Conservation (phyloP, 202 grass and related monocot species). For the Dendrocalamus latiflorus region DNA sequence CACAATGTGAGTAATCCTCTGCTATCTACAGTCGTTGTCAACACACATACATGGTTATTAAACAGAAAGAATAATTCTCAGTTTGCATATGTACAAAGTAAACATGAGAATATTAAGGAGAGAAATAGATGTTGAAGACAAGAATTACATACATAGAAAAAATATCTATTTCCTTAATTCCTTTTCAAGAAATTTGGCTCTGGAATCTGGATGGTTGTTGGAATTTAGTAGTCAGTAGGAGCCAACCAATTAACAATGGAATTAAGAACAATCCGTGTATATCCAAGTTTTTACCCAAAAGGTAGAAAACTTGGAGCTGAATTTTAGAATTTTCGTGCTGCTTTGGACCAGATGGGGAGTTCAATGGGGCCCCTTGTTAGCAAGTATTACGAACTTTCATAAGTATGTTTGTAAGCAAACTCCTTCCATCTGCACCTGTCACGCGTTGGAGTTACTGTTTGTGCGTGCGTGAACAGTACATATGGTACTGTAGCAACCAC, state of each 20-base stretch:
- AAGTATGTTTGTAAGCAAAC: background rate
- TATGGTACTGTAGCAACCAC: no score
- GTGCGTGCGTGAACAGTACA: no score
- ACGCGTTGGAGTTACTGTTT: no score
- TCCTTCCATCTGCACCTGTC: background rate
- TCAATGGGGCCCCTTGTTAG: background rate
- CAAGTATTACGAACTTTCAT: background rate
- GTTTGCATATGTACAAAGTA: background rate
- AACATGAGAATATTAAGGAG: background rate
- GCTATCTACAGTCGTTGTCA: constrained; percentile 64
- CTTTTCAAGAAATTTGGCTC: background rate
- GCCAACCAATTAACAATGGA: constrained; percentile 7
- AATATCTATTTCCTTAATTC: background rate
- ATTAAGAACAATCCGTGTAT: background rate
- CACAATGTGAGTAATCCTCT: constrained; percentile 91
- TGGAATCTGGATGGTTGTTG: background rate
- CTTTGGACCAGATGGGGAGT: background rate
- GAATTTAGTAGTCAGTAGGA: background rate
- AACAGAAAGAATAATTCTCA: background rate
- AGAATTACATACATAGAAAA: background rate
- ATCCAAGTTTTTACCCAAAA: background rate
- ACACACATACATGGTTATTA: constrained; percentile 18
- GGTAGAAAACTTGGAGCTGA: background rate
- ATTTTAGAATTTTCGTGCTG: background rate
- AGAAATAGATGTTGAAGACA: background rate